Conservation (phyloP, 495 filamentous ascomycete species). For the Penicillium lagena region DNA sequence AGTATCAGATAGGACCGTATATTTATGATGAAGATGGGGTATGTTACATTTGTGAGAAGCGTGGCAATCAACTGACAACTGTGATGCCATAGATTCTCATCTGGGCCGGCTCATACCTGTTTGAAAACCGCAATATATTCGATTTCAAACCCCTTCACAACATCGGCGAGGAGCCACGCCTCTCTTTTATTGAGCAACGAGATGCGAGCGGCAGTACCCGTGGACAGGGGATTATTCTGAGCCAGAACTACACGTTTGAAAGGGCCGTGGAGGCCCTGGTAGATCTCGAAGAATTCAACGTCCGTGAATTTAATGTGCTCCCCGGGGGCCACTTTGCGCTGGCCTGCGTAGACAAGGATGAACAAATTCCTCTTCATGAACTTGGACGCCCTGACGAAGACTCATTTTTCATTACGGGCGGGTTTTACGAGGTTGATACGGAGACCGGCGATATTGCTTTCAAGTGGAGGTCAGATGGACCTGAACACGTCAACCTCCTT, state of each 20-base stretch:
- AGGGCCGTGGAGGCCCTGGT: constrained; percentile 29
- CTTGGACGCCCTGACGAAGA: constrained; percentile 34
- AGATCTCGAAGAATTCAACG: constrained; percentile 36
- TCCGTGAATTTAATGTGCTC: constrained; percentile 45
- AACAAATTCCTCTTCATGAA: constrained; percentile 27
- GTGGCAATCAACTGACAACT: neutral
- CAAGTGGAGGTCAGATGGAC: constrained; percentile 34
- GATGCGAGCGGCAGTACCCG: constrained; percentile 28
- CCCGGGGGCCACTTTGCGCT: constrained; percentile 32
- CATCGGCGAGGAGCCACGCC: constrained; percentile 30
- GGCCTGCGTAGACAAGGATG: constrained; percentile 39
- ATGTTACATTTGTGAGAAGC: neutral
- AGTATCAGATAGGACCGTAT: constrained; percentile 38
- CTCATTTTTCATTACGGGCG: constrained; percentile 32
- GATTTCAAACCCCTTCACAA: constrained; percentile 35
- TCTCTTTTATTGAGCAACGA: constrained; percentile 37
- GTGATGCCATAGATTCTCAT: constrained; percentile 21
- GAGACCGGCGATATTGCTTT: constrained; percentile 37
- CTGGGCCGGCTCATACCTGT: constrained; percentile 33
- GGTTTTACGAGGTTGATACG: constrained; percentile 42
- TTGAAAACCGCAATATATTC: constrained; percentile 30
- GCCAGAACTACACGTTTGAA: constrained; percentile 29
- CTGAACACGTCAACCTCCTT: constrained; percentile 32
- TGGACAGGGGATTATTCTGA: constrained; percentile 26
- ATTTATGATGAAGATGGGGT: constrained; percentile 38